Evolutionary conservation across 768 basidiomycete genomes (phyloP).

Genomic region (Crassisporium funariophilum): DNA sequence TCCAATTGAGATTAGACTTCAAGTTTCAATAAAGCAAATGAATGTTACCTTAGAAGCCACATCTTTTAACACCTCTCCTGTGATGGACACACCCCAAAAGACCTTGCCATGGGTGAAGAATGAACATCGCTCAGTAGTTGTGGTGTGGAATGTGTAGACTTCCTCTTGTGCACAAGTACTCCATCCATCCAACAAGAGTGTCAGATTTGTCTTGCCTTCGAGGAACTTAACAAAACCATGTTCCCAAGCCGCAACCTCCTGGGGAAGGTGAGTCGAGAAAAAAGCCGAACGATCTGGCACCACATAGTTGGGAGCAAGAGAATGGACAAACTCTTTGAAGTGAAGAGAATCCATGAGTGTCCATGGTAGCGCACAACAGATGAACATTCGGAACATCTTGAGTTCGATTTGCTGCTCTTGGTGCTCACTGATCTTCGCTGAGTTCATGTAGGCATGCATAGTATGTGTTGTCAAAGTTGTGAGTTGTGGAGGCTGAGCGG

Average conservation of each 20-base stretch:
- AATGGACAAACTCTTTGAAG: conserved; percentile 16
- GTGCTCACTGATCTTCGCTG: conserved; percentile 9
- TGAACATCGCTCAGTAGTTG: conserved; percentile 23
- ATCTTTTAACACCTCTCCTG: conserved; percentile 17
- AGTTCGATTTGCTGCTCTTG: conserved; percentile 17
- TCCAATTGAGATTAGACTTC: neutral
- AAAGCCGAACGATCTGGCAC: conserved; percentile 23
- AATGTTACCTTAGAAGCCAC: conserved; percentile 6
- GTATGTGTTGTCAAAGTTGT: no score
- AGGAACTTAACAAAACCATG: conserved; percentile 15
- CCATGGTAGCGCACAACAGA: conserved; percentile 26
- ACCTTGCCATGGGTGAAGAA: conserved; percentile 26
- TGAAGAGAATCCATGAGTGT: conserved; percentile 16
- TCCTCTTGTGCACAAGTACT: conserved; percentile 22
- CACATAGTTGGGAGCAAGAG: conserved; percentile 14
- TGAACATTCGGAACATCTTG: conserved; percentile 19
- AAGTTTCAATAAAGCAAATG: neutral
- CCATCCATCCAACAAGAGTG: conserved; percentile 27
- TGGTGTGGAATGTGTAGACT: conserved; percentile 32
- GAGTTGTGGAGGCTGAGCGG: no score
- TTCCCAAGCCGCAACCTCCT: conserved; percentile 18
- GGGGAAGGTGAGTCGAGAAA: conserved; percentile 20
- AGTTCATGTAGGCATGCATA: conserved; percentile 17
- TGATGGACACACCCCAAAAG: conserved; percentile 26
- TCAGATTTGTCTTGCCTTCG: conserved; percentile 17